Percentiles rank a stretch among this genome's conserved stretches.
phyloP scores from a whole-genome alignment of 176 grass and related monocot species.

The Bonia amplexicaulis region DNA sequence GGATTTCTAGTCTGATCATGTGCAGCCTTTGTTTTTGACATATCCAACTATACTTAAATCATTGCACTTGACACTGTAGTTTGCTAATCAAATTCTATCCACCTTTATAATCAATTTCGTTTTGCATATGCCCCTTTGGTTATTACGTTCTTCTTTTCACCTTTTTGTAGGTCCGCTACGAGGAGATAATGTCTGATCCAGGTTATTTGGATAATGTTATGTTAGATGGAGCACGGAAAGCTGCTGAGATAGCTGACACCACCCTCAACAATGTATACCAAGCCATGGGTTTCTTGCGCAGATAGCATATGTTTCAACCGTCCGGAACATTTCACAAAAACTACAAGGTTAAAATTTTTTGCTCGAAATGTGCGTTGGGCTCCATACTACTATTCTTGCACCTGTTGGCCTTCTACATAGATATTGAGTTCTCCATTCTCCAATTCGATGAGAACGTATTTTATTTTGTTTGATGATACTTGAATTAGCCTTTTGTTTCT shows the following conservation, averaged over 20 bases:
- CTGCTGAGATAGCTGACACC: conserved; percentile 67
- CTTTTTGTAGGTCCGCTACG: conserved; percentile 53
- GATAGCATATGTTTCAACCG: conserved; percentile 33
- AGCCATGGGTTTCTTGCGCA: conserved; percentile 90
- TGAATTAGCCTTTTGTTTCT: background rate
- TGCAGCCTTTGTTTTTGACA: background rate
- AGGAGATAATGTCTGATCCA: conserved; percentile 84
- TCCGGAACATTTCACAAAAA: background rate
- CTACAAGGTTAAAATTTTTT: background rate
- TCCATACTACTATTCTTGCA: background rate
- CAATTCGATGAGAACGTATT: background rate
- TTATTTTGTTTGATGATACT: background rate
- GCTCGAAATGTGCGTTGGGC: background rate
- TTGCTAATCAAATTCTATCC: background rate
- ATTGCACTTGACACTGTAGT: background rate
- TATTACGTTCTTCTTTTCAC: background rate
- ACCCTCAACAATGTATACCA: conserved; percentile 89
- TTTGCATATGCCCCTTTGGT: background rate
- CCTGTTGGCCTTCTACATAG: background rate
- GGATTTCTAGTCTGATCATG: background rate
- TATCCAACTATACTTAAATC: conserved; percentile 4
- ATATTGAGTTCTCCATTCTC: background rate
- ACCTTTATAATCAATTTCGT: background rate
- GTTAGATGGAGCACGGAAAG: conserved; percentile 73
- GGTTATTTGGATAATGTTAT: conserved; percentile 76